phyloP scores from a whole-genome alignment of 192 early-diverging fungal genomes.

The Borealophlyctis nickersoniae region DNA sequence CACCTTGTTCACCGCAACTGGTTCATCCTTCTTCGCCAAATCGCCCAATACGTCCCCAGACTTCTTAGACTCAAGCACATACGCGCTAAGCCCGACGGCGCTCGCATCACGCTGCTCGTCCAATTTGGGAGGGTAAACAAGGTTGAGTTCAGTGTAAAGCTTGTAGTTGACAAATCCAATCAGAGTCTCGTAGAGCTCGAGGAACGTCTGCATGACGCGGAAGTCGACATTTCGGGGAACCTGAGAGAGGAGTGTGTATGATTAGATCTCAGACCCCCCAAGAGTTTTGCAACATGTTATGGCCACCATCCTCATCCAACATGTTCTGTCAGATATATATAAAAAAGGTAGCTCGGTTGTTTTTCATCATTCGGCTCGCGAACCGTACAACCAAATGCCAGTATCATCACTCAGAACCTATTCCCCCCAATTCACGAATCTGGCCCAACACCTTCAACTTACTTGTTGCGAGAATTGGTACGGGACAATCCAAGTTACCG shows the following conservation, averaged over 20 bases:
- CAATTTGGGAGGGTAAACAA: constrained; percentile 88
- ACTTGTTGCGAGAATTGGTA: constrained; percentile 90
- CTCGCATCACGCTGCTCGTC: constrained; percentile 60
- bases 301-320: too few species aligned
- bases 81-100: constrained; percentile 64
- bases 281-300: too few species aligned
- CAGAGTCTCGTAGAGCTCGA: constrained; percentile 92
- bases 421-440: too few species aligned
- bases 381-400: too few species aligned
- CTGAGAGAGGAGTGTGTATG: constrained; percentile 21
- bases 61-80: constrained; percentile 58
- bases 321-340: too few species aligned
- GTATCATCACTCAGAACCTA: too few species aligned
- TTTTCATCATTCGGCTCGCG: too few species aligned
- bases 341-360: too few species aligned
- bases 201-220: constrained; percentile 93
- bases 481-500: constrained; percentile 91
- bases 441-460: constrained; percentile 19
- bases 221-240: constrained; percentile 93
- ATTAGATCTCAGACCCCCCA: too few species aligned
- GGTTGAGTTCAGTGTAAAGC: constrained; percentile 82
- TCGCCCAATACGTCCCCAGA: constrained; percentile 35
- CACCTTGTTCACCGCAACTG: too few species aligned
- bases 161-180: constrained; percentile 93
- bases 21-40: constrained; percentile 12